Base-by-base conservation (phyloP, 768 basidiomycete species). In the Stropharia rugosoannulata region DNA sequence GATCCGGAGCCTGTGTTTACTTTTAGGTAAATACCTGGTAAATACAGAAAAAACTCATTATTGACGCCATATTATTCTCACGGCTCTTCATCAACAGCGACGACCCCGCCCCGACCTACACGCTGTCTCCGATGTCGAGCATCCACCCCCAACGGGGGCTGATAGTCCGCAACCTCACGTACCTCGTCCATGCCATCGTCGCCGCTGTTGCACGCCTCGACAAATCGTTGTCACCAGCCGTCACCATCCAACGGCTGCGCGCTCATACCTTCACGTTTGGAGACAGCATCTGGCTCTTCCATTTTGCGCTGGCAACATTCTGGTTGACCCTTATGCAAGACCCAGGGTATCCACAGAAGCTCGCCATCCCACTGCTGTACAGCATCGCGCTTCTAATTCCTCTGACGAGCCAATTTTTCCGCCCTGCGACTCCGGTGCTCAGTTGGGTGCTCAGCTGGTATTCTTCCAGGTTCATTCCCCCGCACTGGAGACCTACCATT, bases 401-500 rank as follows among this genome's bases (percentile, higher is more conserved):
- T 0, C 76, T 95, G 52, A 95, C 95, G 0, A 88, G 85, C 29
- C 95, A 96, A 68, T 94, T 97, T 75, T 88, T 97, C 75, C 49
- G 93, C 38, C 93, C 94, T 0, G 95, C 93, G 0, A 88, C 85
- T 0, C 95, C 95, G 13, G 73, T 98, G 42, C 85, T 96, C 62
- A 77, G 85, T 9, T 98, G 90, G 85, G 77, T 98, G 22, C 79
- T 98, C 56, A 81, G 85, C 2, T 98, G 86, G 72, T 98, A 89
- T 75, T 83, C 88, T 4, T 90, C 90, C 18, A 81, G 88, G 13
- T 98, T 90, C 74, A 91, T 98, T 52, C 92, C 95, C 0, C 75
- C 80, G 6, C 59, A 72, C 13, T 85, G 82, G 70, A 81, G 97
- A 2, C 97, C 97, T 0, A 72, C 79, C 22, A 91, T 98, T 25